A percentile compares a stretch with the other conserved stretches of the same genome.
These are phyloP conservation scores for Talaromyces sp. DNA, from an alignment of 2,329 filamentous ascomycete species.

Conservation along the genomic window DNA sequence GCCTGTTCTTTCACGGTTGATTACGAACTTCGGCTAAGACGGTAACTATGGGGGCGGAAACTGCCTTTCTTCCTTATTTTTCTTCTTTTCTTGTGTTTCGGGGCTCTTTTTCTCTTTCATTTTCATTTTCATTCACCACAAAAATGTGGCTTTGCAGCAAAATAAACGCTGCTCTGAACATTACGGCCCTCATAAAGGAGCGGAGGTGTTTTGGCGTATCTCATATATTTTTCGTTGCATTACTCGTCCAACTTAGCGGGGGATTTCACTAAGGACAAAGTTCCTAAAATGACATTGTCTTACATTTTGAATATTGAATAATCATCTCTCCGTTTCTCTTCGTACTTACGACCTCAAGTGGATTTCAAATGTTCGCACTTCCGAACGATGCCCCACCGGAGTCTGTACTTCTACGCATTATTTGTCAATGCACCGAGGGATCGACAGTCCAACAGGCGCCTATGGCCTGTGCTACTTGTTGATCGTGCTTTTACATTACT, in stretches of 20 bases:
- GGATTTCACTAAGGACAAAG: neutral
- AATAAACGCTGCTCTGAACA: neutral
- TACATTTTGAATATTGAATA: too few species aligned
- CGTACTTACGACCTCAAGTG: neutral
- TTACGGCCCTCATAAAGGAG: neutral
- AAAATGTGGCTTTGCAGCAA: neutral
- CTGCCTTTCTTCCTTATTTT: conserved; percentile 1
- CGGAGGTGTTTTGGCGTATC: neutral
- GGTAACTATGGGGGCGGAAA: neutral
- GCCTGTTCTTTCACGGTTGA: conserved; percentile 38
- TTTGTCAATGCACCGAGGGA: neutral
- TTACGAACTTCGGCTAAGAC: conserved; percentile 36
- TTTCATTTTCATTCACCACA: neutral
- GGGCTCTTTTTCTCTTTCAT: neutral
- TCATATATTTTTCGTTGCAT: neutral
- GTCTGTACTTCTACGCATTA: too few species aligned
- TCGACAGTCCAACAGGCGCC: conserved; percentile 4
- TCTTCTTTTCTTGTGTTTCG: neutral
- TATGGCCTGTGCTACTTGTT: conserved; percentile 7
- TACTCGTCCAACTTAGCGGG: neutral
- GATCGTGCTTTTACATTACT: conserved; percentile 3
- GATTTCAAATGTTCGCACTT: neutral
- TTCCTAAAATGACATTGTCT: neutral
- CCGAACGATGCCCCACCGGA: neutral
- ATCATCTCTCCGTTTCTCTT: neutral